A percentile compares a stretch with the other conserved stretches of the same genome.
phyloP scores from a whole-genome alignment of 129 eudicot species.

The Calendula officinalis region DNA sequence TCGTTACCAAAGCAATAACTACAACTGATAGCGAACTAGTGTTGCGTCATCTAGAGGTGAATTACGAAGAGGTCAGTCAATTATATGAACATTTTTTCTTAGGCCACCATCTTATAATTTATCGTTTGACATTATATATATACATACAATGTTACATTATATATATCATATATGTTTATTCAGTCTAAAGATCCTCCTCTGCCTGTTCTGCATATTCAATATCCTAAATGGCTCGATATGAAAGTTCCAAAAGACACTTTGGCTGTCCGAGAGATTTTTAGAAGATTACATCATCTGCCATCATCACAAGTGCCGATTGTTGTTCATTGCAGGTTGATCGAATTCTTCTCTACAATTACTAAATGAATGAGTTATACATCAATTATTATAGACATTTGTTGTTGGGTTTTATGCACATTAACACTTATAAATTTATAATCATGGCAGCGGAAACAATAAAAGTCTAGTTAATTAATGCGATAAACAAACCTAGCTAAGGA shows the following conservation, averaged over 20 bases:
- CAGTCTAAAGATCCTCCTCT: constrained; percentile 77
- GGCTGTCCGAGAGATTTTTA: constrained; percentile 86
- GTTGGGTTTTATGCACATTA: too few species aligned
- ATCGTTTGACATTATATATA: background rate
- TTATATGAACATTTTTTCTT: too few species aligned
- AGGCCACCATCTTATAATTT: too few species aligned
- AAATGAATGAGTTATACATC: constrained; percentile 15
- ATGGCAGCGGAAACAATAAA: too few species aligned
- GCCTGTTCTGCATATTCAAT: constrained; percentile 75
- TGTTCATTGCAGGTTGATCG: constrained; percentile 91
- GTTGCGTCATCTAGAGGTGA: constrained; percentile 70
- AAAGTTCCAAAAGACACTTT: constrained; percentile 81
- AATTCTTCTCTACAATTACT: background rate
- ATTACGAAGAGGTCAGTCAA: constrained; percentile 62
- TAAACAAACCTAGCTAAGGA: too few species aligned
- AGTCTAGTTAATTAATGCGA: too few species aligned
- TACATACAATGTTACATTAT: background rate
- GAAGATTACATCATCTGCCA: constrained; percentile 51
- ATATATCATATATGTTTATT: constrained; percentile 10
- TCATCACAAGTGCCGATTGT: constrained; percentile 58
- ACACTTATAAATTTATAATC: too few species aligned
- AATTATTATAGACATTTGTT: too few species aligned
- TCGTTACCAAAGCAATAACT: constrained; percentile 49
- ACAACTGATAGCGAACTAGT: constrained; percentile 65
- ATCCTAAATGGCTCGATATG: constrained; percentile 98